Evolutionary conservation across 73 alveolate genomes (phyloP), one percentile per base, ranked within the genome.

Genomic region (Loxodes magnus): DNA sequence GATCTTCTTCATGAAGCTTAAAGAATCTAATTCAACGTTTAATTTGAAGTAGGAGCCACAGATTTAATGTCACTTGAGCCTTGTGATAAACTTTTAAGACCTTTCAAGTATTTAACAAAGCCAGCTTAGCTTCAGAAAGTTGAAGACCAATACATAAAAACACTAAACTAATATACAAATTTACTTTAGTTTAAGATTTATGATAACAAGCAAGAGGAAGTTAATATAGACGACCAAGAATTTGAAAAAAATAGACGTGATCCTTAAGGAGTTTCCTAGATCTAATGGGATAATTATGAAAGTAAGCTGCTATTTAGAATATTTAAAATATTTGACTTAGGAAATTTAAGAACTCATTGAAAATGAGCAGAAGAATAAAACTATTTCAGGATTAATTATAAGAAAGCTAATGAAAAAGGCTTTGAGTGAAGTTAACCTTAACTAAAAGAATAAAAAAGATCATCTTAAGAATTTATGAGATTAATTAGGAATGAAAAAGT

Each of bases 31-130:
- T 50, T 35, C 30, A 31, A 36, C 15, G 23, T 35, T 17, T 23
- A 64, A 41, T 56, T 53, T 16, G 77, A 64, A 57, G 27, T 64
- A 29, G 77, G 73, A 10, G 42, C 14, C 28, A 49, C 73, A 3
- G 77, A 64, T n/a, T 27, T 64, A 6, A 10, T 34, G 5, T 55
- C 73, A 1, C 21, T 64, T 10, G 65, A 44, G 24, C 77, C 77
- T 34, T 64, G 77, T 38, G 77, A 64, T 24, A 35, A 57, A 36
- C 14, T 22, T 4, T 42, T 54, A 15, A 34, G 77, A 24, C 77
- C 77, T 7, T 64, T 54, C 10, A 28, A 55, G 6, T n/a, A 25
- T n/a, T 25, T 46, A 19, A 46, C 16, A 10, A n/a, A n/a, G 43
- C 53, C 50, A 0, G 2, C 0, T 10, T n/a, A 16, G 16, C 2